Evolutionary conservation across 2,329 filamentous ascomycete species (phyloP), one percentile per base, ranked within the genome.

Genomic region (Fusarium sp.): DNA sequence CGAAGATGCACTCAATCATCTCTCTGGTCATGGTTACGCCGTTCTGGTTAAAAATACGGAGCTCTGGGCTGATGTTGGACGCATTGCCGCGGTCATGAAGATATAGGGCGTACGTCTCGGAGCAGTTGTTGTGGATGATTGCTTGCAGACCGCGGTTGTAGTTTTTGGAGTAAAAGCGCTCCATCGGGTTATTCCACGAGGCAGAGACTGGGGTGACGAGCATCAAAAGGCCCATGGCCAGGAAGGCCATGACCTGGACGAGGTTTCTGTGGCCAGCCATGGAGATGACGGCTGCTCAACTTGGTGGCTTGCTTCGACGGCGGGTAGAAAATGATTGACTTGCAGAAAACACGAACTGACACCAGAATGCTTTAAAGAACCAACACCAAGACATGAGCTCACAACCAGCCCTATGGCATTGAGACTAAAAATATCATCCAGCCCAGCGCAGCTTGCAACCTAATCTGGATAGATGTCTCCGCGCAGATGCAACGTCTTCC

Each of bases 1-100:
- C 29, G 29, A 69, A 58, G 14, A 71, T 65, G 52, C 66, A 69
- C 9, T 71, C 61, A 10, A 71, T 33, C 58, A 71, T 22, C 33
- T 64, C 52, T 13, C 24, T 18, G 9, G 43, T 58, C 37, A 65
- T 68, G 31, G 59, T 4, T 18, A 8, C 29, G 45, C 18, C 13
- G 22, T 48, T 48, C 13, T 14, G 20, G 3, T 56, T 48, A 20
- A 70, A 68, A 2, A 16, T 41, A 5, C 39, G 14, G 24, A 65
- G 48, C 8, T 16, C 16, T 18, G 45, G 54, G 14, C 60, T 35
- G 14, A 65, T n/a, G 20, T 29, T 35, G 22, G 65, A 41, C 6
- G 6, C 6, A 43, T 62, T 61, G n/a, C 35, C n/a, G 7, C 29
- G 57, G 35, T 62, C 45, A 27, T 50, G 11, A 7, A 37, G 65